These are phyloP conservation scores for Podaxis sp. DNA, from an alignment of 768 basidiomycete species.

Conservation along the genomic window DNA sequence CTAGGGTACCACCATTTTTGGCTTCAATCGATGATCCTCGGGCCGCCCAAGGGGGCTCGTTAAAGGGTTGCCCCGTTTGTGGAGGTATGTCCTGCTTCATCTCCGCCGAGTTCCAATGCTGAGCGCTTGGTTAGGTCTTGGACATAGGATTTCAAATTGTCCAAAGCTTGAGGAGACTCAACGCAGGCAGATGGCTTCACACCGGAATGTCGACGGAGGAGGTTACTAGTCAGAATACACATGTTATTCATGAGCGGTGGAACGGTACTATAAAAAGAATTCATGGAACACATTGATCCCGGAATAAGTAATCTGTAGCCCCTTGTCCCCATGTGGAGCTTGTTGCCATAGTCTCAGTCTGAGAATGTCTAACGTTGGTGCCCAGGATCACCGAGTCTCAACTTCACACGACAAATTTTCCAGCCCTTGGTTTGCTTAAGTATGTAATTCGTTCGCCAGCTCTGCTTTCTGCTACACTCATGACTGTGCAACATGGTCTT, in stretches of 20 bases:
- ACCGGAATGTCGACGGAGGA: conserved; percentile 65
- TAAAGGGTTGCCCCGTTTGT: conserved; percentile 93
- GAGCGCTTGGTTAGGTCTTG: conserved; percentile 60
- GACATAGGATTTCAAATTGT: conserved; percentile 92
- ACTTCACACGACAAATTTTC: conserved; percentile 11
- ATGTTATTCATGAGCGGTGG: neutral
- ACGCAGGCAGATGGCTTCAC: conserved; percentile 86
- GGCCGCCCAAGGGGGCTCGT: conserved; percentile 67
- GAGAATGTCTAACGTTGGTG: too few species aligned
- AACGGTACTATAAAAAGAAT: too few species aligned
- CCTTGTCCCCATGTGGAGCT: too few species aligned
- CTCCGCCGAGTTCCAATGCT: neutral
- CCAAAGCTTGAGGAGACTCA: conserved; percentile 96
- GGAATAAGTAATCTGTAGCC: too few species aligned
- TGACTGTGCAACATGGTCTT: neutral
- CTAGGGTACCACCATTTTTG: conserved; percentile 92
- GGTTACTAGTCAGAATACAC: conserved; percentile 32
- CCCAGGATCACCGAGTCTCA: too few species aligned
- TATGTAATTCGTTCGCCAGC: too few species aligned
- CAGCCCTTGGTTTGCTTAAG: too few species aligned
- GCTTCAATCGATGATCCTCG: conserved; percentile 88
- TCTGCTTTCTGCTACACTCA: too few species aligned
- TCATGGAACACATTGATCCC: too few species aligned
- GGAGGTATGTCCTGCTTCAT: conserved; percentile 57
- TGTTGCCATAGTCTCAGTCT: neutral